A percentile compares a stretch with the other conserved stretches of the same genome.
phyloP scores from a whole-genome alignment of 257 asterid genomes.

The Ajuga chamaepitys region DNA sequence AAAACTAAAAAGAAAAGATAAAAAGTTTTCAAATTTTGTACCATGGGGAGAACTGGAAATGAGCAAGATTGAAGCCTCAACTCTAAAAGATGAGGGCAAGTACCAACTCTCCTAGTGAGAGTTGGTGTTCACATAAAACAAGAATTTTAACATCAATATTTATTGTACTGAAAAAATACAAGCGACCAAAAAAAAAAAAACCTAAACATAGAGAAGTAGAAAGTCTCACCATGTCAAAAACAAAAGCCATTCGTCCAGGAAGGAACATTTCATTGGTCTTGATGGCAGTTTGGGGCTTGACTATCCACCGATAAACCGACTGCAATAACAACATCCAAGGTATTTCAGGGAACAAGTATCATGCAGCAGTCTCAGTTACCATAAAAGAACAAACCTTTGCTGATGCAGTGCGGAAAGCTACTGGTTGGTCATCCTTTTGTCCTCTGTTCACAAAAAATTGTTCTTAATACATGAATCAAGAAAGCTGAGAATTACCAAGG shows the following conservation, averaged over 20 bases:
- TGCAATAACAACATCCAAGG: conserved; percentile 26
- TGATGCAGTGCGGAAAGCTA: conserved; percentile 78
- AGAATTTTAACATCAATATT: not conserved
- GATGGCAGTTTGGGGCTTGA: conserved; percentile 78
- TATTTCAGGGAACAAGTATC: conserved; percentile 15
- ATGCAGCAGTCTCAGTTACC: conserved; percentile 1
- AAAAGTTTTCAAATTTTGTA: not conserved
- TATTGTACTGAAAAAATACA: not conserved
- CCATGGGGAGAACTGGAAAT: not conserved
- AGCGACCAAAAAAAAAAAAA: not conserved
- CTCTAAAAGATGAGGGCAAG: not conserved
- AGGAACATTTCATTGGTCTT: conserved; percentile 98
- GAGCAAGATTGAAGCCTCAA: not conserved
- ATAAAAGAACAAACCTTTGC: conserved; percentile 55
- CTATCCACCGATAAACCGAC: conserved; percentile 91
- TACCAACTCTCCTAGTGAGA: not conserved
- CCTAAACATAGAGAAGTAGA: not conserved
- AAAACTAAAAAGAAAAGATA: not conserved
- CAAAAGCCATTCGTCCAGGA: conserved; percentile 97
- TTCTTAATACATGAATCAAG: conserved; percentile 12
- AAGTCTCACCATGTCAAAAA: conserved; percentile 71
- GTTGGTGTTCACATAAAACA: not conserved
- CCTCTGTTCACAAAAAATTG: conserved; percentile 44
- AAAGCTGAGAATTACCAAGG: not conserved
- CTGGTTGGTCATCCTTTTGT: conserved; percentile 67